phyloP scores from a whole-genome alignment of 1,284 basidiomycete genomes.

The Calocybe gambosa region DNA sequence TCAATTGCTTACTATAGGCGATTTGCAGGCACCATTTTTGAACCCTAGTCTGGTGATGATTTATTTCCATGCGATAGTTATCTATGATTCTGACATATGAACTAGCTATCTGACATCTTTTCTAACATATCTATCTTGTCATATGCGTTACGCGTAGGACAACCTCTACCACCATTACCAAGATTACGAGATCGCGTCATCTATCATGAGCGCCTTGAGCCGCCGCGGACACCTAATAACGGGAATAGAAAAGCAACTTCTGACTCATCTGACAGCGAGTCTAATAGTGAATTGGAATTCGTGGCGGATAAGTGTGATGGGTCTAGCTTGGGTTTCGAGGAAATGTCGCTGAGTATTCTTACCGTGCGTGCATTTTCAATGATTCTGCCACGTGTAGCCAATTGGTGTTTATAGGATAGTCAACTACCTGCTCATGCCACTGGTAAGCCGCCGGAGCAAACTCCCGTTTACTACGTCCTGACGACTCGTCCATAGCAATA shows the following conservation, averaged over 20 bases:
- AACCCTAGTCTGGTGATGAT: conserved; percentile 34
- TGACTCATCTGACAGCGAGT: conserved; percentile 9
- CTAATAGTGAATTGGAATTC: conserved; percentile 15
- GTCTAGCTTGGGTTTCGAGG: conserved; percentile 31
- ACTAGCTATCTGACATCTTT: conserved; percentile 34
- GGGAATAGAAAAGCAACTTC: background rate
- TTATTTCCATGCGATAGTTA: background rate
- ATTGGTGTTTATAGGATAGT: conserved; percentile 23
- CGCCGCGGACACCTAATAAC: conserved; percentile 7
- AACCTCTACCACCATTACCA: conserved; percentile 31
- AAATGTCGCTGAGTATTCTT: conserved; percentile 30
- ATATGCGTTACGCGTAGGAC: conserved; percentile 26
- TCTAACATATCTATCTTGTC: conserved; percentile 32
- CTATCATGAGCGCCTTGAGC: conserved; percentile 30
- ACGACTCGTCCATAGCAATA: conserved; percentile 21
- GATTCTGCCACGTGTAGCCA: background rate
- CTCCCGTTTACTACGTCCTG: background rate
- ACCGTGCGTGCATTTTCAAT: conserved; percentile 20
- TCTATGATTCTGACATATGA: conserved; percentile 1
- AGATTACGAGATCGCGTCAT: conserved; percentile 33
- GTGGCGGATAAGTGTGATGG: conserved; percentile 28
- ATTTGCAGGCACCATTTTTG: conserved; percentile 32
- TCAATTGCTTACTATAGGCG: background rate
- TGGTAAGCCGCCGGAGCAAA: conserved; percentile 17
- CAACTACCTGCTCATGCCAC: conserved; percentile 37